phyloP scores from a whole-genome alignment of 805 yeast species.

The Metschnikowia kofuensis region DNA sequence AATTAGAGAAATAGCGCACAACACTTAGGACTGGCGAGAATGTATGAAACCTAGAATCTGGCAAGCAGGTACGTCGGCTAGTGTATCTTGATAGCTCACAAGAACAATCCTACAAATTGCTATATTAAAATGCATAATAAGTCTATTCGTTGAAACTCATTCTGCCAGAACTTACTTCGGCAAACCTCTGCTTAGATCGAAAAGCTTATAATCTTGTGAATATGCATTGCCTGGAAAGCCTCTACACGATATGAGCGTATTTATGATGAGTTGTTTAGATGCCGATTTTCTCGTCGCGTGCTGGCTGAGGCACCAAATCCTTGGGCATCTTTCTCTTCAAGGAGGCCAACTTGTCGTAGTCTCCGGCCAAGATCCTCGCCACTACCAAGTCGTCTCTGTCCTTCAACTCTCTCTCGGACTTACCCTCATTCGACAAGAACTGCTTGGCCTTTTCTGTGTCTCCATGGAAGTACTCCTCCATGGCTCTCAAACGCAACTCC shows the following conservation, averaged over 20 bases:
- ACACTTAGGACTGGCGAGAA: no score
- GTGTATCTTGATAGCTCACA: no score
- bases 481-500: constrained; percentile 72
- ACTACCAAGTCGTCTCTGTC: constrained; percentile 75
- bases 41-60: no score
- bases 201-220: background rate
- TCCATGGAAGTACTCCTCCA: constrained; percentile 60
- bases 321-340: constrained; percentile 49
- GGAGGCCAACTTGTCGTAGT: constrained; percentile 68
- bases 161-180: no score
- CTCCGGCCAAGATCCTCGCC: constrained; percentile 79
- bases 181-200: background rate
- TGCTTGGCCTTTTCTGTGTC: constrained; percentile 49
- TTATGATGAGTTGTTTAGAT: constrained; percentile 20
- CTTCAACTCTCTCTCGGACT: constrained; percentile 53
- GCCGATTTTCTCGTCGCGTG: constrained; percentile 31
- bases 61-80: no score
- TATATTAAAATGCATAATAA: no score
- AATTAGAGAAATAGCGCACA: no score
- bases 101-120: no score
- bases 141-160: no score
- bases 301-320: constrained; percentile 37
- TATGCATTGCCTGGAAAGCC: background rate
- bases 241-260: background rate
- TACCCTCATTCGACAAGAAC: constrained; percentile 51